Conservation (phyloP, 306 rosid species). For the Castanea sativa region DNA sequence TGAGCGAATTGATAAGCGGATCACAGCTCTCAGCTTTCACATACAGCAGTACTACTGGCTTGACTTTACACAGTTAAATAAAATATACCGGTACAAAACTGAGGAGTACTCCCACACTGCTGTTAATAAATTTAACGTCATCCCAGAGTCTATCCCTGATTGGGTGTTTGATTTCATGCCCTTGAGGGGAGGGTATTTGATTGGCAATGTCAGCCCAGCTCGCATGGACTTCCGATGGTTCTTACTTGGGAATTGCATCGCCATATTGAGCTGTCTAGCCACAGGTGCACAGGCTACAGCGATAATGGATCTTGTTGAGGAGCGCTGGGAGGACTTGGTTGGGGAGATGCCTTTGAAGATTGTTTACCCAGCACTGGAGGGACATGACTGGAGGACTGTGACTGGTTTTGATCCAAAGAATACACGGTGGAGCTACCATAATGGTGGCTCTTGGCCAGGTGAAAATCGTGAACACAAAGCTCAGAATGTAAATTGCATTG, state of each 20-base stretch:
- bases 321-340: constrained; percentile 30
- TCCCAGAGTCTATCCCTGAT: constrained; percentile 13
- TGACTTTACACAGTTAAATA: constrained; percentile 9
- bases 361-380: constrained; percentile 28
- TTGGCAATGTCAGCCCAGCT: constrained; percentile 27
- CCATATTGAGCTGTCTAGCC: constrained; percentile 23
- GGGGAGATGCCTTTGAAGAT: constrained; percentile 38
- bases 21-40: constrained; percentile 16
- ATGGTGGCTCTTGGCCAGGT: constrained; percentile 39
- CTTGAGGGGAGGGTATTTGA: constrained; percentile 15
- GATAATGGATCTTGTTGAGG: constrained; percentile 33
- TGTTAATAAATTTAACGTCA: constrained; percentile 18
- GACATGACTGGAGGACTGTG: constrained; percentile 26
- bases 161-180: constrained; percentile 25
- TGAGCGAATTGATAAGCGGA: constrained; percentile 13
- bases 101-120: constrained; percentile 21
- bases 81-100: constrained; percentile 14
- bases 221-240: constrained; percentile 31
- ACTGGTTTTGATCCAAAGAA: constrained; percentile 31
- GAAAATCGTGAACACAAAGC: background rate
- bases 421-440: constrained; percentile 33
- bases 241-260: constrained; percentile 27
- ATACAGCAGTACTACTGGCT: constrained; percentile 11
- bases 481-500: too few species aligned
- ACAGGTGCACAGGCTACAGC: constrained; percentile 19